Evolutionary conservation across 306 rosid genomes (phyloP).

Genomic region (Cucumis cinereus): DNA sequence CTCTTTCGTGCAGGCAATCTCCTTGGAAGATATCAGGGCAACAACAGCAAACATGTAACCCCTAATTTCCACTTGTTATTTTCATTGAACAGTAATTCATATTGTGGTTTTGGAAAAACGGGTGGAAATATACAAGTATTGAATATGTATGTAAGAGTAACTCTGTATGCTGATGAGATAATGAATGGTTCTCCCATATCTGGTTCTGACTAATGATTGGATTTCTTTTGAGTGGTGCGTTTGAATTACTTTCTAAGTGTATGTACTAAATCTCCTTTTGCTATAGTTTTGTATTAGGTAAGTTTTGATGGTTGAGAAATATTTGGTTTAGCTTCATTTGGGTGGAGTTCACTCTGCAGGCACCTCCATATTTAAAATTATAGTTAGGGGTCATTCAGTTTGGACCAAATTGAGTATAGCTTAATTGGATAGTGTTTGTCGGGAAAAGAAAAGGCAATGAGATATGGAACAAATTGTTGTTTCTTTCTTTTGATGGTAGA

Average conservation of each 20-base stretch:
- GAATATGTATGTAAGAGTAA: background rate
- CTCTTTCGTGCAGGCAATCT: slow-evolving; percentile 40
- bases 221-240: background rate
- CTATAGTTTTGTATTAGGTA: background rate
- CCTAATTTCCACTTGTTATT: background rate
- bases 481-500: no score
- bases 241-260: no score
- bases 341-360: background rate
- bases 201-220: background rate
- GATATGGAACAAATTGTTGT: no score
- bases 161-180: background rate
- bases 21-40: slow-evolving; percentile 76
- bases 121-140: background rate
- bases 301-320: background rate
- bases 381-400: no score
- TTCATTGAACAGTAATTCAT: background rate
- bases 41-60: slow-evolving; percentile 63
- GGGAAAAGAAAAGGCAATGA: background rate
- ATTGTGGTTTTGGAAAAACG: background rate
- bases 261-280: background rate
- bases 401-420: no score
- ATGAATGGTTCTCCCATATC: slow-evolving; percentile 1
- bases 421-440: no score
- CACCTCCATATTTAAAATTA: background rate
- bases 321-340: background rate